Conservation (phyloP, 2,329 filamentous ascomycete species). For the Epichloe uncinata region DNA sequence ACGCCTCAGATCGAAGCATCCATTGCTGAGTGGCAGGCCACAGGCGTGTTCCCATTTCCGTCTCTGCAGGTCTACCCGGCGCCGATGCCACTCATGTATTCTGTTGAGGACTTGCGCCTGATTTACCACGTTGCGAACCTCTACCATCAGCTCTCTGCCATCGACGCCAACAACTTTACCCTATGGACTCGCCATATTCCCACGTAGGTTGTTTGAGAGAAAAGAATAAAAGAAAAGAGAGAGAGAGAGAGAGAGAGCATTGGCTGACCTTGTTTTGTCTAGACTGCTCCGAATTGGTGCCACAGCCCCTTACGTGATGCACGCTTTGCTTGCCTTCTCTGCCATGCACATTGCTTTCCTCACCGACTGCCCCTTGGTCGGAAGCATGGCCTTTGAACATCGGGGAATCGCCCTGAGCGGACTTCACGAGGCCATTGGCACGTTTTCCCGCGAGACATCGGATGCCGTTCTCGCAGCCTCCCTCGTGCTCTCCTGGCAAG, state of each 20-base stretch:
- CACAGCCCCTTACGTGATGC: slow-evolving; percentile 81
- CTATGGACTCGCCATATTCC: slow-evolving; percentile 90
- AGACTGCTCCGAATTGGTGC: slow-evolving; percentile 59
- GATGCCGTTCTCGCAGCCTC: slow-evolving; percentile 88
- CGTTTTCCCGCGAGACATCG: slow-evolving; percentile 74
- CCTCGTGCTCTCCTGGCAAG: slow-evolving; percentile 88
- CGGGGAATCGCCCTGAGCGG: slow-evolving; percentile 76
- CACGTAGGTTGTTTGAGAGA: slow-evolving; percentile 46
- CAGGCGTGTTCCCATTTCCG: slow-evolving; percentile 74
- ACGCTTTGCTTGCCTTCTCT: slow-evolving; percentile 83
- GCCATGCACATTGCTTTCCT: slow-evolving; percentile 87
- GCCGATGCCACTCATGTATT: slow-evolving; percentile 59
- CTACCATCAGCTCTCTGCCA: slow-evolving; percentile 65
- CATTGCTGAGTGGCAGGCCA: slow-evolving; percentile 72
- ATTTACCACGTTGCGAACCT: slow-evolving; percentile 84
- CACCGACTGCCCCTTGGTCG: slow-evolving; percentile 71
- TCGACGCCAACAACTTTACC: slow-evolving; percentile 71
- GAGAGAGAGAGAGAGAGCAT: not conserved
- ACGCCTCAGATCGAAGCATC: slow-evolving; percentile 71
- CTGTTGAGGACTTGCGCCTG: slow-evolving; percentile 67
- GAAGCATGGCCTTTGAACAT: slow-evolving; percentile 82
- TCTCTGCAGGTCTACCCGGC: slow-evolving; percentile 65
- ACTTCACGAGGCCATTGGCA: slow-evolving; percentile 72
- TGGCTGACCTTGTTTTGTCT: not conserved
- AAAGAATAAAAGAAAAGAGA: not conserved